These are phyloP conservation scores for Multifurca ochricompacta DNA, from an alignment of 768 basidiomycete species.

Conservation along the genomic window DNA sequence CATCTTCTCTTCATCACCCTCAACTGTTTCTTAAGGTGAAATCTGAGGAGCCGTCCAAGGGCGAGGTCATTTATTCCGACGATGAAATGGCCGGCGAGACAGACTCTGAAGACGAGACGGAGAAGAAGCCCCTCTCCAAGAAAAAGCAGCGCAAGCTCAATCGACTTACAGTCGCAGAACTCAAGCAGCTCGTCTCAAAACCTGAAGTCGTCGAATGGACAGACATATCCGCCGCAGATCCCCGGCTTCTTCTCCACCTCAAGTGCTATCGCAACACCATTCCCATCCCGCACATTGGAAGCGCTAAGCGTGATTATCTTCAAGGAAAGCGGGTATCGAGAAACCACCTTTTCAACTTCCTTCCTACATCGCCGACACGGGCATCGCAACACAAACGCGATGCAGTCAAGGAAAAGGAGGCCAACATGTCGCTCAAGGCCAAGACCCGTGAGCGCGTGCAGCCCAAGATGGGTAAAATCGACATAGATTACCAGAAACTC, in stretches of 20 bases:
- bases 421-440: conserved; percentile 88
- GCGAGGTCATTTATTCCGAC: conserved; percentile 96
- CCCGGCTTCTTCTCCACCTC: conserved; percentile 83
- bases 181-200: conserved; percentile 94
- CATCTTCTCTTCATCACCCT: neutral
- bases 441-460: conserved; percentile 98
- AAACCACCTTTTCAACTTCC: conserved; percentile 96
- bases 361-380: conserved; percentile 95
- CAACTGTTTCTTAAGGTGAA: conserved; percentile 8
- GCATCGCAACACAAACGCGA: conserved; percentile 99
- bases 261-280: conserved; percentile 94
- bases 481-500: conserved; percentile 98
- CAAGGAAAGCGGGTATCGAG: conserved; percentile 98
- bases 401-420: conserved; percentile 98
- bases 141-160: conserved; percentile 90
- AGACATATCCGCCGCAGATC: conserved; percentile 92
- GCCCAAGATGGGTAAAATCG: conserved; percentile 99
- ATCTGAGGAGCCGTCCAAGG: conserved; percentile 50
- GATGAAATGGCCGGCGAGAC: conserved; percentile 86
- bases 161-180: conserved; percentile 87
- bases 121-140: conserved; percentile 81
- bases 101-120: conserved; percentile 58
- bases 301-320: conserved; percentile 96
- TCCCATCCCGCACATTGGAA: conserved; percentile 96
- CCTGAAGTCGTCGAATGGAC: conserved; percentile 99